These are phyloP conservation scores for Termitomyces sp. DNA, from an alignment of 768 basidiomycete genomes.

Conservation along the genomic window DNA sequence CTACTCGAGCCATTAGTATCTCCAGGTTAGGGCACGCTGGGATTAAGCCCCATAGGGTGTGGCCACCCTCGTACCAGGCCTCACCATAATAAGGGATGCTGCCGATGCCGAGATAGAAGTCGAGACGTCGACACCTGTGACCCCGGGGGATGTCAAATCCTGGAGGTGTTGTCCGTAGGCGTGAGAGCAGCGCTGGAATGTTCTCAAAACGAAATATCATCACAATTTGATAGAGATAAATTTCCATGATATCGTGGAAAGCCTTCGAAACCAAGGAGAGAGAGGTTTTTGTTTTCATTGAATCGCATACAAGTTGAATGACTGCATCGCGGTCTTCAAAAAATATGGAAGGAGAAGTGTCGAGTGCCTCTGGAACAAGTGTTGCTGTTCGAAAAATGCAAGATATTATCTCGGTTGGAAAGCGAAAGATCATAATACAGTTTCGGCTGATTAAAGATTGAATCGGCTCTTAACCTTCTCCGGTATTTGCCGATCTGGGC, in stretches of 20 bases:
- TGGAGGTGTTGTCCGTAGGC: not conserved
- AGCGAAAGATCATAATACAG: too few relatives aligned
- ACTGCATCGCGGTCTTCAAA: not conserved
- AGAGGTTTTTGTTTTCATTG: not conserved
- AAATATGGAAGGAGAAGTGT: slow-evolving; percentile 1
- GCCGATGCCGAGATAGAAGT: not conserved
- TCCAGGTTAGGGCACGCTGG: not conserved
- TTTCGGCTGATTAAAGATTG: too few relatives aligned
- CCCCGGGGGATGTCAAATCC: not conserved
- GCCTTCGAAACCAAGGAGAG: not conserved
- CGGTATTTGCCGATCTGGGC: too few relatives aligned
- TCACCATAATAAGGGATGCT: not conserved
- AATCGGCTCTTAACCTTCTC: too few relatives aligned
- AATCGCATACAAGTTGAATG: not conserved
- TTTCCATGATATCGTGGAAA: not conserved
- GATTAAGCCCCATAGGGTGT: not conserved
- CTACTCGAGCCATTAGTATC: not conserved
- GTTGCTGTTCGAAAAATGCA: not conserved
- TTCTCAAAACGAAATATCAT: not conserved
- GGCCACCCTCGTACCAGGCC: not conserved
- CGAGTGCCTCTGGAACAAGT: not conserved
- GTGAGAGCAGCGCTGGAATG: not conserved
- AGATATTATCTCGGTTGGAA: not conserved
- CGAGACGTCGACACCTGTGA: not conserved
- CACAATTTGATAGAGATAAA: not conserved